Conservation (phyloP, 148 eudicot genomes). For the Tetragonia tetragonoides region DNA sequence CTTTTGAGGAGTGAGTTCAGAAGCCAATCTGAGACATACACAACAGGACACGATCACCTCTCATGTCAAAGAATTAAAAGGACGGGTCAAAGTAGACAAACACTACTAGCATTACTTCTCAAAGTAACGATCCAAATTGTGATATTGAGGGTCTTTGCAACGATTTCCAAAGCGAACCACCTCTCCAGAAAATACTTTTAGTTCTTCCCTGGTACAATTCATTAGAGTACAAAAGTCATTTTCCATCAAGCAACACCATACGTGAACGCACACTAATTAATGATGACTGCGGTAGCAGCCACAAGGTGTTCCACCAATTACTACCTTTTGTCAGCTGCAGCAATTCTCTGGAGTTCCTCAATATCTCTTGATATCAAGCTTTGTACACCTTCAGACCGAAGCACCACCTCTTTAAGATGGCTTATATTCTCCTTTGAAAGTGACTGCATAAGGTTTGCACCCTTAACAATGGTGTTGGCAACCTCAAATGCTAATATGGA, state of each 20-base stretch:
- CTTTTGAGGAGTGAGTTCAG: constrained; percentile 67
- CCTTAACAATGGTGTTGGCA: constrained; percentile 91
- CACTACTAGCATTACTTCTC: constrained; percentile 58
- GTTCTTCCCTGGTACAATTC: constrained; percentile 66
- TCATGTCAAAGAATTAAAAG: constrained; percentile 4
- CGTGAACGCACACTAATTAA: not conserved
- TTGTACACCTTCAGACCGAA: constrained; percentile 91
- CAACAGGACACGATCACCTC: constrained; percentile 6
- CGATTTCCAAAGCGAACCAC: constrained; percentile 97
- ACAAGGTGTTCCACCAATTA: constrained; percentile 5
- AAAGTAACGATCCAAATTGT: constrained; percentile 93
- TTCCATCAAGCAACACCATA: not conserved
- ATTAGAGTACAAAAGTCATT: constrained; percentile 8
- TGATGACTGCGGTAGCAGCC: constrained; percentile 3
- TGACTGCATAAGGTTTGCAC: constrained; percentile 90
- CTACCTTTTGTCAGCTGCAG: constrained; percentile 96
- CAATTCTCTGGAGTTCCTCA: constrained; percentile 79
- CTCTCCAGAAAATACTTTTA: constrained; percentile 84
- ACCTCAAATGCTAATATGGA: constrained; percentile 91
- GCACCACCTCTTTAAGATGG: constrained; percentile 84
- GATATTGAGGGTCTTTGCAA: constrained; percentile 99
- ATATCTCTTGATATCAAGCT: constrained; percentile 70
- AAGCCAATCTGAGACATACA: constrained; percentile 43
- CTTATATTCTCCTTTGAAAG: constrained; percentile 73
- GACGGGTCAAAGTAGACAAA: not conserved